phyloP scores from a whole-genome alignment of 805 yeast genomes.

The Komagataella phaffii region DNA sequence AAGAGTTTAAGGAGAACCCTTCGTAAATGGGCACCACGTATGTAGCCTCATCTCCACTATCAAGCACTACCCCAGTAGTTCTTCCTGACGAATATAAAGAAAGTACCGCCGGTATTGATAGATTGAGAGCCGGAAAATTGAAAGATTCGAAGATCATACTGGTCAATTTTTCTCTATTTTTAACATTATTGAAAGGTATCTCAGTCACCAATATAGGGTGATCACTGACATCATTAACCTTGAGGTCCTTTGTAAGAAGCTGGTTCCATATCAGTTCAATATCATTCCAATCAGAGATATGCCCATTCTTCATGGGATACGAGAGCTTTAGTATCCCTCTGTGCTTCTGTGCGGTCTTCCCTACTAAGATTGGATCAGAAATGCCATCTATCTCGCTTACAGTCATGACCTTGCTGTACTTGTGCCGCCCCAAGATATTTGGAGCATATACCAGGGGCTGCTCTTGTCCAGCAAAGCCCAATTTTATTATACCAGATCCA shows the following conservation, averaged over 20 bases:
- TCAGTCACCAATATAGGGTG: slow-evolving; percentile 86
- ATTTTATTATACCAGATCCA: slow-evolving; percentile 76
- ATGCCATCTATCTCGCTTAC: slow-evolving; percentile 8
- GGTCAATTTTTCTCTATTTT: slow-evolving; percentile 45
- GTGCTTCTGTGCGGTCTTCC: slow-evolving; percentile 57
- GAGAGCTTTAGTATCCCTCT: slow-evolving; percentile 63
- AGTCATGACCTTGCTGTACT: slow-evolving; percentile 75
- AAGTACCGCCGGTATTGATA: slow-evolving; percentile 65
- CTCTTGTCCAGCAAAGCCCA: slow-evolving; percentile 91
- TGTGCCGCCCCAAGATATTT: slow-evolving; percentile 53
- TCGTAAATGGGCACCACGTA: slow-evolving; percentile 83
- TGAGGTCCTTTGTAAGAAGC: slow-evolving; percentile 43
- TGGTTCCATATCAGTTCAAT: slow-evolving; percentile 76
- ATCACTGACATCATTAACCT: slow-evolving; percentile 45
- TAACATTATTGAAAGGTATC: slow-evolving; percentile 68
- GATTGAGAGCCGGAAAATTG: slow-evolving; percentile 63
- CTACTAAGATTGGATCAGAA: slow-evolving; percentile 33
- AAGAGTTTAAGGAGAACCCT: slow-evolving; percentile 68
- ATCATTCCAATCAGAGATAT: slow-evolving; percentile 71
- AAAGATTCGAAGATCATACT: slow-evolving; percentile 62
- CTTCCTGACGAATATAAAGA: slow-evolving; percentile 80
- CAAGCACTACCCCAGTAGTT: slow-evolving; percentile 83
- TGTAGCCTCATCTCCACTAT: slow-evolving; percentile 89
- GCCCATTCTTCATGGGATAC: slow-evolving; percentile 73
- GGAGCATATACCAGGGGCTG: slow-evolving; percentile 56